A percentile compares a stretch with the other conserved stretches of the same genome.
Conservation (phyloP, 2,329 filamentous ascomycete species). For the Escovopsis sp. region DNA sequence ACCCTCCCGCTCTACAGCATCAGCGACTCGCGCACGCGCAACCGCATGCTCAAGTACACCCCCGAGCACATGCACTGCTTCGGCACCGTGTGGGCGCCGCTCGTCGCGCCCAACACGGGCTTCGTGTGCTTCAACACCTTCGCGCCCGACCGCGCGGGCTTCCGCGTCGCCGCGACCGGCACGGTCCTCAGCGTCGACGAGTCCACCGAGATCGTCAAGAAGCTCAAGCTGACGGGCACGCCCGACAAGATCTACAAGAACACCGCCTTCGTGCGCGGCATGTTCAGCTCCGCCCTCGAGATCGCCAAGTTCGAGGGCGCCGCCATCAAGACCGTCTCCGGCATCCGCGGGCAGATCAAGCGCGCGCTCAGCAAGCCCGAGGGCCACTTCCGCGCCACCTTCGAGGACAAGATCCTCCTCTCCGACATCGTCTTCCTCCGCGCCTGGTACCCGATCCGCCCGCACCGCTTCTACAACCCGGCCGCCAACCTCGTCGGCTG, state of each 20-base stretch:
- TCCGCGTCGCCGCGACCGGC: conserved; percentile 87
- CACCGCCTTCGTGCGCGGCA: conserved; percentile 95
- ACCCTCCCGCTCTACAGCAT: conserved; percentile 86
- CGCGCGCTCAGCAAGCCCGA: conserved; percentile 85
- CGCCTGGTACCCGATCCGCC: conserved; percentile 93
- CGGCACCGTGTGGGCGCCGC: conserved; percentile 84
- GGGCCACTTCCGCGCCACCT: conserved; percentile 89
- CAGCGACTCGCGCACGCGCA: conserved; percentile 80
- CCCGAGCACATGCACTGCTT: conserved; percentile 99
- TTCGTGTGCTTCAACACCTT: conserved; percentile 91
- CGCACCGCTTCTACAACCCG: conserved; percentile 91
- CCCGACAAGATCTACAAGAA: conserved; percentile 99
- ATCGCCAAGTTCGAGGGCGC: conserved; percentile 98
- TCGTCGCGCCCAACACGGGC: conserved; percentile 89
- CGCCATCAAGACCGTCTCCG: conserved; percentile 88
- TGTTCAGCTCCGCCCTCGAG: conserved; percentile 87
- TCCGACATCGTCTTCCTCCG: conserved; percentile 91
- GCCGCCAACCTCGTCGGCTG: conserved; percentile 88
- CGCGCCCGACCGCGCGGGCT: conserved; percentile 69
- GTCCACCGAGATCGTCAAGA: conserved; percentile 95
- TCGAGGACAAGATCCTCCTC: conserved; percentile 96
- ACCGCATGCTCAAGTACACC: conserved; percentile 97
- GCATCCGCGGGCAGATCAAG: conserved; percentile 93
- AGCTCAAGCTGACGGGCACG: conserved; percentile 85
- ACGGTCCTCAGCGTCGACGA: conserved; percentile 91